Evolutionary conservation across 169 alveolate genomes (phyloP).

Genomic region (Eimeria praecox): DNA sequence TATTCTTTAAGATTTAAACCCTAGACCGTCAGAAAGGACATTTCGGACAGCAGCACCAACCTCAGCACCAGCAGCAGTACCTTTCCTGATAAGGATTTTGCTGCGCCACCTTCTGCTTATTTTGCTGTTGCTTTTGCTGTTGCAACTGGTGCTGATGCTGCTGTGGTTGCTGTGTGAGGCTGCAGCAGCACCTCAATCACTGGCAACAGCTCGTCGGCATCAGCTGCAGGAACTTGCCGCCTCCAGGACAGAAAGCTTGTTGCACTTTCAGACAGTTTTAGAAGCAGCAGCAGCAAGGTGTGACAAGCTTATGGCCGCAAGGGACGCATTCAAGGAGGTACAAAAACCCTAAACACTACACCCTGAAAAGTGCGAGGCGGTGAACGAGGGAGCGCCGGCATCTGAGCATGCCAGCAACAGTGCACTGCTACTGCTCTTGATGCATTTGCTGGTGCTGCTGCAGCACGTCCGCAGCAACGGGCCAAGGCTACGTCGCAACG

Average conservation of each 20-base stretch:
- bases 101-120: background rate
- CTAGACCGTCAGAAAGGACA: background rate
- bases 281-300: conserved; percentile 52
- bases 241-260: conserved; percentile 44
- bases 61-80: background rate
- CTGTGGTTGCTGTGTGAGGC: background rate
- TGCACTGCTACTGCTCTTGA: conserved; percentile 1
- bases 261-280: background rate
- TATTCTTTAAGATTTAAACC: background rate
- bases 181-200: conserved; percentile 67
- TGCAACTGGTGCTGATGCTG: background rate
- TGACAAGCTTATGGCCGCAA: conserved; percentile 8
- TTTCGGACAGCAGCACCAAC: background rate
- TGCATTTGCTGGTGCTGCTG: background rate
- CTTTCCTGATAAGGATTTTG: background rate
- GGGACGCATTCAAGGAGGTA: conserved; percentile 61
- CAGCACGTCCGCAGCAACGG: conserved; percentile 67
- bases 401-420: background rate
- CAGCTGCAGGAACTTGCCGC: conserved; percentile 53
- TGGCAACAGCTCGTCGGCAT: conserved; percentile 34
- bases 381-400: background rate
- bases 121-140: background rate
- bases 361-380: background rate
- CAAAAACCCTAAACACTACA: background rate
- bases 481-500: conserved; percentile 34